These are phyloP conservation scores for Juncus effusus DNA, from an alignment of 176 grass and related monocot genomes.

Conservation along the genomic window DNA sequence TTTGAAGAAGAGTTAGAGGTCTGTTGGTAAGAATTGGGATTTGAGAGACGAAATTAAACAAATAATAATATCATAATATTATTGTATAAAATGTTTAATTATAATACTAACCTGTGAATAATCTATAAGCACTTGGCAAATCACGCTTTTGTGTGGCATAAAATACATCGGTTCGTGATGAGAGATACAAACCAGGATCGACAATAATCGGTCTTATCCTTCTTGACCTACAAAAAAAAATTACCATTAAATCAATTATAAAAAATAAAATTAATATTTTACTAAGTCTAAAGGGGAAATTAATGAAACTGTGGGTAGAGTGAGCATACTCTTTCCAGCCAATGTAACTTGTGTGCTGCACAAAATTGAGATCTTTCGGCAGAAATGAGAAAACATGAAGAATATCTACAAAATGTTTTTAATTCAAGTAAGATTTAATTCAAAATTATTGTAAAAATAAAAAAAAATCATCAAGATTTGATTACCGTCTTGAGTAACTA, in stretches of 20 bases:
- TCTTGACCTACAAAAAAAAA: conserved; percentile 46
- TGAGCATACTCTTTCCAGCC: conserved; percentile 88
- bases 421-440: conserved; percentile 7
- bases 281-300: not conserved
- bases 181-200: conserved; percentile 85
- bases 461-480: too few species aligned
- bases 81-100: too few species aligned
- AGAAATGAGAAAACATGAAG: conserved; percentile 94
- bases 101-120: conserved; percentile 65
- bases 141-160: conserved; percentile 95
- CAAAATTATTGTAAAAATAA: too few species aligned
- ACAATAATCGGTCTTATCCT: conserved; percentile 81
- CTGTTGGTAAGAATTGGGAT: too few species aligned
- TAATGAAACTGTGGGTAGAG: not conserved
- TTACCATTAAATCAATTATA: conserved; percentile 20
- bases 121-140: conserved; percentile 63
- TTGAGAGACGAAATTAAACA: too few species aligned
- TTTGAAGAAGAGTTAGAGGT: too few species aligned
- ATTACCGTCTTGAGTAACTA: conserved; percentile 61
- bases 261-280: conserved; percentile 14
- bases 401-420: conserved; percentile 57
- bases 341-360: conserved; percentile 87
- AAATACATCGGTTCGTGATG: conserved; percentile 70
- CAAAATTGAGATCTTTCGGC: conserved; percentile 89
- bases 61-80: too few species aligned